Percentiles rank a stretch among this genome's conserved stretches.
phyloP scores from a whole-genome alignment of 441 rosid genomes.

The Populus hybrid region DNA sequence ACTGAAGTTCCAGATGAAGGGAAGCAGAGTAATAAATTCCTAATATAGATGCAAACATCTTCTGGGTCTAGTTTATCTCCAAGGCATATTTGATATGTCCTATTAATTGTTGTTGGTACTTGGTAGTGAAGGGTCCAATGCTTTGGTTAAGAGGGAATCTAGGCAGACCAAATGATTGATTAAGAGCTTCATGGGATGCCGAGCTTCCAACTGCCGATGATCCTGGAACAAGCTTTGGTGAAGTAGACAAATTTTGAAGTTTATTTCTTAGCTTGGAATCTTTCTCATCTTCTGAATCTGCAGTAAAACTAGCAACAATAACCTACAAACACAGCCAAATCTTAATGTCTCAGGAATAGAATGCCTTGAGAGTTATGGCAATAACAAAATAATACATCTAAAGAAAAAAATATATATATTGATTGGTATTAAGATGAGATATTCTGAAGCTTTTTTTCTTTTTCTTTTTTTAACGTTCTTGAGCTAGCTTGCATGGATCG shows the following conservation, averaged over 20 bases:
- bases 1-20: too few relatives aligned
- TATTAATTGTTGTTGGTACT: constrained; percentile 20
- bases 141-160: constrained; percentile 31
- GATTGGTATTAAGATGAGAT: too few relatives aligned
- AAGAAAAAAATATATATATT: too few relatives aligned
- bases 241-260: constrained; percentile 7
- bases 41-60: background rate
- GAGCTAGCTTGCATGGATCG: too few relatives aligned
- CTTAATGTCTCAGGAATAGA: background rate
- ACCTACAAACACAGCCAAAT: constrained; percentile 22
- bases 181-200: constrained; percentile 25
- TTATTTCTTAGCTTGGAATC: constrained; percentile 16
- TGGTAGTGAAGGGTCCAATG: constrained; percentile 11
- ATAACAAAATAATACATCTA: background rate
- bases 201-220: constrained; percentile 28
- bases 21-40: too few relatives aligned
- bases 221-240: constrained; percentile 21
- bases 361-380: background rate
- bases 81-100: constrained; percentile 14
- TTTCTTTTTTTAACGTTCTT: too few relatives aligned
- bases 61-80: constrained; percentile 22
- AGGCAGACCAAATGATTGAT: constrained; percentile 28
- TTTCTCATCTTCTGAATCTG: constrained; percentile 19
- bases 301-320: constrained; percentile 32
- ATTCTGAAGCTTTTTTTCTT: too few relatives aligned